Evolutionary conservation across 2,329 filamentous ascomycete genomes (phyloP).

Genomic region (Alternaria sp.): DNA sequence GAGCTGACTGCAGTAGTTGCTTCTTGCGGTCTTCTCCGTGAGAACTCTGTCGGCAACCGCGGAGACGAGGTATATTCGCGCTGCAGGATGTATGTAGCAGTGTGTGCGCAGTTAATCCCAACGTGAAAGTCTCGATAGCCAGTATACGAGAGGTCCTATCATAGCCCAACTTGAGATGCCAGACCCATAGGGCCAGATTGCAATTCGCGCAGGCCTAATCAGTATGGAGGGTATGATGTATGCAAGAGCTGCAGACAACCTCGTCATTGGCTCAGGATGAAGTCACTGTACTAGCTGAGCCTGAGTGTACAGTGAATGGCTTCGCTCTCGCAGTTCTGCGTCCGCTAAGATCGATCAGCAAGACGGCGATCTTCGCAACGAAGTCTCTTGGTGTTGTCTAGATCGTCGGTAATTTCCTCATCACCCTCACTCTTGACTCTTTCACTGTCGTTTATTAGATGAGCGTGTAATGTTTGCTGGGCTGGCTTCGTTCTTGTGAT

Average conservation of each 20-base stretch:
- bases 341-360: background rate
- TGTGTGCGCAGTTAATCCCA: background rate
- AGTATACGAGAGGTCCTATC: background rate
- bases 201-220: background rate
- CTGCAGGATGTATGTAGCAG: background rate
- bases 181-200: background rate
- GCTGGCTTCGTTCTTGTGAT: background rate
- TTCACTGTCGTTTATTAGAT: background rate
- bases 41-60: conserved; percentile 7
- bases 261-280: background rate
- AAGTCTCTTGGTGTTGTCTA: background rate
- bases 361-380: background rate
- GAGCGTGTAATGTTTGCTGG: background rate
- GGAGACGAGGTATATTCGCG: background rate
- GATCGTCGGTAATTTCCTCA: background rate
- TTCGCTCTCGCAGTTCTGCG: background rate
- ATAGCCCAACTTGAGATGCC: background rate
- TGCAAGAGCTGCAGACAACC: background rate
- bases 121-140: background rate
- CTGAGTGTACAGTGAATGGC: background rate
- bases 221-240: background rate
- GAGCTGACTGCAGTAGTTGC: conserved; percentile 21
- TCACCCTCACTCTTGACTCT: background rate
- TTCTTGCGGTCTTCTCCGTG: conserved; percentile 1
- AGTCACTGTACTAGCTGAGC: background rate